Evolutionary conservation across 1,284 basidiomycete species (phyloP).

Genomic region (Melampsora occidentalis): DNA sequence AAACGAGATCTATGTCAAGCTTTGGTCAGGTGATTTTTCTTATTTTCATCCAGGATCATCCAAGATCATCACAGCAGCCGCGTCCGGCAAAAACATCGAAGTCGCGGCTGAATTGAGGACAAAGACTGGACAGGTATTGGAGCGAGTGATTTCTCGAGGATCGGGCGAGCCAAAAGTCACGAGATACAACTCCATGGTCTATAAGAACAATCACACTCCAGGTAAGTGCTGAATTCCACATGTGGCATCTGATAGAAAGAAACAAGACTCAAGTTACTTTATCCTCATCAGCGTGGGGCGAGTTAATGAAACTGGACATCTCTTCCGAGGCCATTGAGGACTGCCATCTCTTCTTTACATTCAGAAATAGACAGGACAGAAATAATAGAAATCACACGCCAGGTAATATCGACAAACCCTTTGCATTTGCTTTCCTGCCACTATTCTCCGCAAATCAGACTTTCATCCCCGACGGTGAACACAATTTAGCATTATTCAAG

Average conservation of each 20-base stretch:
- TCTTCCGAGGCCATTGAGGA: constrained; percentile 68
- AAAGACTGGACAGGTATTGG: constrained; percentile 68
- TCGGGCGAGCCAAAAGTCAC: constrained; percentile 76
- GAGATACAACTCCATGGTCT: constrained; percentile 84
- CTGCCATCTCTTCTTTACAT: constrained; percentile 92
- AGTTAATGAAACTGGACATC: constrained; percentile 81
- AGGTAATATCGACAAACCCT: constrained; percentile 67
- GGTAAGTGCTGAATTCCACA: constrained; percentile 44
- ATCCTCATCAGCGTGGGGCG: constrained; percentile 75
- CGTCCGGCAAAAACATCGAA: constrained; percentile 66
- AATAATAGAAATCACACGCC: constrained; percentile 53
- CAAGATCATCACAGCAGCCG: constrained; percentile 42
- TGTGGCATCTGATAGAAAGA: not conserved
- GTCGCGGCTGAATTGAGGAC: constrained; percentile 85
- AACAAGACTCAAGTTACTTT: not conserved
- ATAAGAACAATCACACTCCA: constrained; percentile 60
- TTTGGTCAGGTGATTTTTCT: constrained; percentile 44
- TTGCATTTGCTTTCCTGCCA: constrained; percentile 89
- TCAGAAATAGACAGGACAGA: constrained; percentile 66
- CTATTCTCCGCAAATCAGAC: constrained; percentile 73
- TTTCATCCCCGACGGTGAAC: constrained; percentile 86
- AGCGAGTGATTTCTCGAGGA: constrained; percentile 75
- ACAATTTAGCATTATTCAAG: constrained; percentile 76
- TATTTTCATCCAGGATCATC: constrained; percentile 32
- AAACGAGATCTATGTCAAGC: constrained; percentile 44